These are phyloP conservation scores for Theobroma grandiflorum DNA, from an alignment of 441 rosid genomes.

Conservation along the genomic window DNA sequence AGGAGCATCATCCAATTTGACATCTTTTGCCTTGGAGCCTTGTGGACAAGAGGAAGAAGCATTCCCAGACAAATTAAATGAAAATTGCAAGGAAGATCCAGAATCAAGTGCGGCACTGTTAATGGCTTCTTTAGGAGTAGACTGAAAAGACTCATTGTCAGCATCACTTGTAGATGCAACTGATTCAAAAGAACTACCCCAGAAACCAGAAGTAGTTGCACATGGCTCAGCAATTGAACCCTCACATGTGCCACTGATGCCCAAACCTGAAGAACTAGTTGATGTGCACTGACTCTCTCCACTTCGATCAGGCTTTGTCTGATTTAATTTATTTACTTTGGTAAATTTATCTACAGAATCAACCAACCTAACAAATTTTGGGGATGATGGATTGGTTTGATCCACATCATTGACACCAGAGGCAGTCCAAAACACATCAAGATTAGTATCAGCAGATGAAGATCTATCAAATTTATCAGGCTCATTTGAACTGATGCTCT, in stretches of 20 bases:
- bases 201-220: constrained; percentile 58
- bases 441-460: constrained; percentile 41
- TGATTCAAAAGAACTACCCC: constrained; percentile 61
- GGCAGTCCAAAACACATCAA: constrained; percentile 41
- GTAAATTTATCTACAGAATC: constrained; percentile 57
- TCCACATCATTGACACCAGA: constrained; percentile 46
- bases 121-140: constrained; percentile 38
- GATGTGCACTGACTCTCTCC: constrained; percentile 42
- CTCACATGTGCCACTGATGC: constrained; percentile 24
- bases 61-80: constrained; percentile 52
- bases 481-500: constrained; percentile 71
- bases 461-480: constrained; percentile 54
- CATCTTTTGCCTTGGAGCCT: constrained; percentile 24
- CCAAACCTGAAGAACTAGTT: constrained; percentile 42
- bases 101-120: constrained; percentile 37
- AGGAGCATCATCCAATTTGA: constrained; percentile 34
- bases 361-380: constrained; percentile 79
- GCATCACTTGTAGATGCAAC: constrained; percentile 36
- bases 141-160: constrained; percentile 35
- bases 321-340: constrained; percentile 36
- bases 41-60: constrained; percentile 28
- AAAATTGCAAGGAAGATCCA: constrained; percentile 51
- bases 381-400: constrained; percentile 58
- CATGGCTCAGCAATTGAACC: constrained; percentile 39
- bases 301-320: constrained; percentile 38